A percentile compares a stretch with the other conserved stretches of the same genome.
Evolutionary conservation across 306 rosid species (phyloP).

Genomic region (Geum urbanum): DNA sequence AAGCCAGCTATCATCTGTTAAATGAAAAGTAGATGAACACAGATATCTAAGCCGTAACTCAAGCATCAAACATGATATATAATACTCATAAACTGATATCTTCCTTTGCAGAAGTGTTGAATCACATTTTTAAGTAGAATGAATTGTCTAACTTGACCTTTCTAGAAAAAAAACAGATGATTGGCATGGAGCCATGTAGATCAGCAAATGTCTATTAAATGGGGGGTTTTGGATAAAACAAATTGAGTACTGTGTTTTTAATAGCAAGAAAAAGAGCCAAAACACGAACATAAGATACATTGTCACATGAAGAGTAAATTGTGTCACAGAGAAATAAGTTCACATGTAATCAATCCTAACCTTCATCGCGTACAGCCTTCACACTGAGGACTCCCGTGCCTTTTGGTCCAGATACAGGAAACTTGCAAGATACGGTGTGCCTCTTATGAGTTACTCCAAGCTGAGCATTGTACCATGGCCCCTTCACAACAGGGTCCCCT

Average conservation of each 20-base stretch:
- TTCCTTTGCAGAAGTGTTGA: background rate
- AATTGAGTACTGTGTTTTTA: background rate
- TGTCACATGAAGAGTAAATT: background rate
- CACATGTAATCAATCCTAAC: conserved; percentile 33
- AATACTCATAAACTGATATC: background rate
- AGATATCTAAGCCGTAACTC: background rate
- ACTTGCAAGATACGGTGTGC: conserved; percentile 82
- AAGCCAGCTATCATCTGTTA: conserved; percentile 69
- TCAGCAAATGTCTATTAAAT: background rate
- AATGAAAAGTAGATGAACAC: conserved; percentile 4
- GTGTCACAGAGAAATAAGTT: background rate
- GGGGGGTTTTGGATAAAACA: background rate
- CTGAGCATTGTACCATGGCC: conserved; percentile 94
- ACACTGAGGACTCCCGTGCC: conserved; percentile 73
- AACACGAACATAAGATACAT: background rate
- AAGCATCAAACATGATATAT: background rate
- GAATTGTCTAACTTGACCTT: background rate
- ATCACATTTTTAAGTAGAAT: background rate
- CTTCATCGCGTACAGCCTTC: conserved; percentile 89
- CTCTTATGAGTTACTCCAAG: conserved; percentile 92
- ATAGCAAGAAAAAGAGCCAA: background rate
- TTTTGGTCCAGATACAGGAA: conserved; percentile 81
- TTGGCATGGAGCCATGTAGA: background rate
- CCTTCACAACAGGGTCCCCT: conserved; percentile 82
- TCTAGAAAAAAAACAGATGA: background rate